Conservation (phyloP, 2,329 filamentous ascomycete genomes). For the Curvularia hawaiiensis region DNA sequence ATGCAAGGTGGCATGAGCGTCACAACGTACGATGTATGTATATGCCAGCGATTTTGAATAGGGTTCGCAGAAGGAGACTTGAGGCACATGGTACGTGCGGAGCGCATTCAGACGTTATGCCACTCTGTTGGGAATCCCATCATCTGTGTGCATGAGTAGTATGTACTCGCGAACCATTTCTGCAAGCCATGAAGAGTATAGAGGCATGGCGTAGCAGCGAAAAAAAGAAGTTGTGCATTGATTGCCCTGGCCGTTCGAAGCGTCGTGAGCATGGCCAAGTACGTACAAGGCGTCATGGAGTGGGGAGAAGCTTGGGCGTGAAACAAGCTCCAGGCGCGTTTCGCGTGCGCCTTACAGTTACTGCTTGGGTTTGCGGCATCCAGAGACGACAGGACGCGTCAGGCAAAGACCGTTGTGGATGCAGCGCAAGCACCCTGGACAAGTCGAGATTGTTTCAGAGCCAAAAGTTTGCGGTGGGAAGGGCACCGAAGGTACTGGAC, state of each 20-base stretch:
- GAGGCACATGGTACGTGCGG: not conserved
- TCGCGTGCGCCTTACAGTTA: conserved; percentile 22
- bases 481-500: conserved; percentile 5
- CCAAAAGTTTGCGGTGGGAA: conserved; percentile 1
- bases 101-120: not conserved
- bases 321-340: conserved; percentile 22
- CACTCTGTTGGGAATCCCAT: not conserved
- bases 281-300: not conserved
- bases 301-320: conserved; percentile 1
- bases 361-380: conserved; percentile 6
- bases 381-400: not conserved
- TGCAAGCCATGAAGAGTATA: not conserved
- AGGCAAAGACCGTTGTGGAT: not conserved
- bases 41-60: not conserved
- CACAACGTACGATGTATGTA: not conserved
- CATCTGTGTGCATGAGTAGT: too few species aligned
- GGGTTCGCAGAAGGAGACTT: not conserved
- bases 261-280: not conserved
- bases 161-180: not conserved
- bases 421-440: not conserved
- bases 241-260: not conserved
- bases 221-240: not conserved
- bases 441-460: conserved; percentile 4
- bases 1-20: not conserved
- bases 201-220: not conserved